Percentiles rank a stretch among this genome's conserved stretches.
phyloP scores from a whole-genome alignment of 2,329 filamentous ascomycete genomes.

The Lachnellula hyalina region DNA sequence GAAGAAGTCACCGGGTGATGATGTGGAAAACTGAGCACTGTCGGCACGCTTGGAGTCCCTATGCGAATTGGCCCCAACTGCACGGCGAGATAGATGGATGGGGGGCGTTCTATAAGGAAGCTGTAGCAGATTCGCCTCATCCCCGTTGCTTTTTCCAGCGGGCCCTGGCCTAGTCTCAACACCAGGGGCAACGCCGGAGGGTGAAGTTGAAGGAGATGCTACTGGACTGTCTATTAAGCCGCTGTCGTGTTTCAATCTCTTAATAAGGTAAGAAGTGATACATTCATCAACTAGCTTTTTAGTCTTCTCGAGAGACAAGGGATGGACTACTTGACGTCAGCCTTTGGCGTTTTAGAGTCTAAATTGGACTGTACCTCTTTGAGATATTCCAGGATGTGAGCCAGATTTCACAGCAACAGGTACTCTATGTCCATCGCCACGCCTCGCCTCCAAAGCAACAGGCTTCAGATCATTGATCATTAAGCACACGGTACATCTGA shows the following conservation, averaged over 20 bases:
- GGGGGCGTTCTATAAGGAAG: conserved; percentile 4
- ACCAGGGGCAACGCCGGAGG: neutral
- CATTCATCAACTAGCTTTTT: conserved; percentile 51
- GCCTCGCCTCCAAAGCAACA: conserved; percentile 24
- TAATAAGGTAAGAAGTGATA: conserved; percentile 44
- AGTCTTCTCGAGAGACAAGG: conserved; percentile 57
- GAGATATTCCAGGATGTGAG: conserved; percentile 14
- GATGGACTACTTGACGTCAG: conserved; percentile 31
- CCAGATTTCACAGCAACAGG: conserved; percentile 16
- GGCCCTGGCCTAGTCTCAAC: neutral
- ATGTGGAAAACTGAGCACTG: conserved; percentile 21
- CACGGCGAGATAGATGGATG: conserved; percentile 11
- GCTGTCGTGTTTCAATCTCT: conserved; percentile 33
- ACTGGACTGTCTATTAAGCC: conserved; percentile 18
- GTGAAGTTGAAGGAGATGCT: conserved; percentile 22
- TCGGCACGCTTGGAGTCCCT: conserved; percentile 2
- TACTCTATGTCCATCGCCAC: conserved; percentile 22
- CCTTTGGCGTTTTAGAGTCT: neutral
- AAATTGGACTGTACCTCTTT: conserved; percentile 17
- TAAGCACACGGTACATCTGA: conserved; percentile 77
- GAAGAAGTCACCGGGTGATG: conserved; percentile 24
- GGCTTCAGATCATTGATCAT: conserved; percentile 76
- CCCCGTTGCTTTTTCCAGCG: neutral
- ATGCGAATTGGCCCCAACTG: conserved; percentile 3
- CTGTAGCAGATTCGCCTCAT: neutral